phyloP scores from a whole-genome alignment of 2,329 filamentous ascomycete species.

The Penicillium sp. region DNA sequence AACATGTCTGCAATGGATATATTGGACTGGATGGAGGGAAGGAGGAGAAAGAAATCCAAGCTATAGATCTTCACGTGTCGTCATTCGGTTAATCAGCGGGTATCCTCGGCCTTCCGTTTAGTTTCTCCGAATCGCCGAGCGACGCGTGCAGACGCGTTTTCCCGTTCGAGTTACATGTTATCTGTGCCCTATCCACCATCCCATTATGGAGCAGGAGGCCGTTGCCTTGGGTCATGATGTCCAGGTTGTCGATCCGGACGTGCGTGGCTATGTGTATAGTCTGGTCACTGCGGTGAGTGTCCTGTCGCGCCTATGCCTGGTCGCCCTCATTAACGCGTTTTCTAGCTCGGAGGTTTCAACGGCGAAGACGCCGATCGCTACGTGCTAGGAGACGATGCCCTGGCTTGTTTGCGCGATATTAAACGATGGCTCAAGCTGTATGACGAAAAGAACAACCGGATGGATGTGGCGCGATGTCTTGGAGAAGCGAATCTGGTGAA shows the following conservation, averaged over 20 bases:
- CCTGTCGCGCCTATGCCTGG: conserved; percentile 7
- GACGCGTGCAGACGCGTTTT: conserved; percentile 22
- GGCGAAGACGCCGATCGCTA: conserved; percentile 76
- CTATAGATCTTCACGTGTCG: conserved; percentile 22
- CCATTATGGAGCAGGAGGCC: conserved; percentile 40
- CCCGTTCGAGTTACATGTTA: conserved; percentile 17
- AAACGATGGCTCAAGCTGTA: conserved; percentile 93
- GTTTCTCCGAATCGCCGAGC: conserved; percentile 21
- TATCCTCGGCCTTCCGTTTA: conserved; percentile 21
- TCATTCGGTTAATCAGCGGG: conserved; percentile 13
- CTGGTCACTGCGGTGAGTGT: conserved; percentile 79
- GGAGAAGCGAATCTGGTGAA: conserved; percentile 88
- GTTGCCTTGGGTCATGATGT: conserved; percentile 42
- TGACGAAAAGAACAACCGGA: conserved; percentile 85
- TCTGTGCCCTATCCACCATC: conserved; percentile 1
- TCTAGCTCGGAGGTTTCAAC: conserved; percentile 75
- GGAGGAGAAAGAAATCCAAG: conserved; percentile 2
- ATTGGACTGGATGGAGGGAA: background rate
- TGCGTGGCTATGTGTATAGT: conserved; percentile 87
- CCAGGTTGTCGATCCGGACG: conserved; percentile 75
- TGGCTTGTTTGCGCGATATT: conserved; percentile 85
- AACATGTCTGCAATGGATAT: conserved; percentile 26
- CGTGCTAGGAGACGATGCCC: conserved; percentile 83
- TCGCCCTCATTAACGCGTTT: conserved; percentile 12
- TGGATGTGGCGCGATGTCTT: conserved; percentile 90